Base-by-base conservation (phyloP, 148 eudicot species). In the Arctostaphylos glauca region DNA sequence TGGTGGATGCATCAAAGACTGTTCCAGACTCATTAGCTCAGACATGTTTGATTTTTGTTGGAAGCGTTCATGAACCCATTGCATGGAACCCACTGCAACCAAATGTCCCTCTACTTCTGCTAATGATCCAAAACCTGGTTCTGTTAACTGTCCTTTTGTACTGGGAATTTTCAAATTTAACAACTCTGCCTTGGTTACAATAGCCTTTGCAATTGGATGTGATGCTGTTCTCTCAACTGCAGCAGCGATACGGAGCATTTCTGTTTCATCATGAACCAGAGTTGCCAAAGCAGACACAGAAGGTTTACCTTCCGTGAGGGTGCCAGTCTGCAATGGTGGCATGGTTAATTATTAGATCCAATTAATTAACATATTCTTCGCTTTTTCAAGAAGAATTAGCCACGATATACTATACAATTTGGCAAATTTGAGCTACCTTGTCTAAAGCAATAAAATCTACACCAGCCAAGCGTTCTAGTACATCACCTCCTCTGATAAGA, bases 401-500 rank as follows among this genome's bases (percentile, higher is more conserved):
- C 60, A 56, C 47, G 72, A 74, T 18, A 43, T 6, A 62, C 4
- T 80, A 62, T 54, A 64, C 5, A 80, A 73, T 38, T 38, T 52
- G 44, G 50, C 19, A 50, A 41, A 19, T 8, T 76, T 76, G 66
- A 58, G 56, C 50, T 85, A 96, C 99, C 93, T 96, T 96, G 90
- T 96, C 99, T 80, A 96, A 86, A 53, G 94, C 97, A 46, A 94
- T 84, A 79, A 85, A 82, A 82, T 93, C 90, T 81, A 96, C 70
- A 52, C 88, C 87, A 62, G 98, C 95, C 90, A 96, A 88, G 86
- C 94, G 99, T 85, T 96, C 95, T 88, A 96, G 83, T 81, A 92
- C 98, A 93, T 93, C 98, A 78, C 98, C 99, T 84, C 99, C 99
- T 88, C 99, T 93, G 75, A 96, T 89, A 77, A 96, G 92, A 83